Conservation (phyloP, 2,329 filamentous ascomycete genomes). For the Penicillium sp. region DNA sequence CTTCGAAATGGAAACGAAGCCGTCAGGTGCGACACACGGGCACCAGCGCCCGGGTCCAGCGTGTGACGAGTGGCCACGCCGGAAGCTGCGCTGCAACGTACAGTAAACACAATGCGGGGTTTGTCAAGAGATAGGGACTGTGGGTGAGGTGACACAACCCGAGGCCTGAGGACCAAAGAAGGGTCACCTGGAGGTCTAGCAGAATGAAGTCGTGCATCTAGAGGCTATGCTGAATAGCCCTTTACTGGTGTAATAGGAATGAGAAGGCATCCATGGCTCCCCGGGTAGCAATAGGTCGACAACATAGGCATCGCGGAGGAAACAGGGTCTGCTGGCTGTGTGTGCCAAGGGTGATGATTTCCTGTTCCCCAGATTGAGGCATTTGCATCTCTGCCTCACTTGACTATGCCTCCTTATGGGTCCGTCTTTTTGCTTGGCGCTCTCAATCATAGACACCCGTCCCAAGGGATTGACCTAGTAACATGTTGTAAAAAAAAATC, state of each 20-base stretch:
- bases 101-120: conserved; percentile 51
- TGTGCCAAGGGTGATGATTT: neutral
- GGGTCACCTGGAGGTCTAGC: conserved; percentile 20
- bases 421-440: too few relatives aligned
- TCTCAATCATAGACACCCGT: neutral
- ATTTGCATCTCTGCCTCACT: too few relatives aligned
- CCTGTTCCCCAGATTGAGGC: too few relatives aligned
- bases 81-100: conserved; percentile 60
- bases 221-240: conserved; percentile 5
- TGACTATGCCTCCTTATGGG: too few relatives aligned
- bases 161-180: conserved; percentile 20
- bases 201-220: conserved; percentile 8
- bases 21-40: neutral
- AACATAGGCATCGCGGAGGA: too few relatives aligned
- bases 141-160: conserved; percentile 18
- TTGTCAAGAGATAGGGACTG: conserved; percentile 14
- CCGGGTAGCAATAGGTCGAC: neutral
- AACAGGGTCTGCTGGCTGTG: too few relatives aligned
- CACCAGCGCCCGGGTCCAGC: conserved; percentile 15
- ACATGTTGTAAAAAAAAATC: neutral
- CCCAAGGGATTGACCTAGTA: too few relatives aligned
- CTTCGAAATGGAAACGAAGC: neutral
- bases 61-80: conserved; percentile 46
- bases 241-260: too few relatives aligned
- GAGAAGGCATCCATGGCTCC: neutral